Evolutionary conservation across 768 basidiomycete species (phyloP).

Genomic region (Pleurotus platypus): DNA sequence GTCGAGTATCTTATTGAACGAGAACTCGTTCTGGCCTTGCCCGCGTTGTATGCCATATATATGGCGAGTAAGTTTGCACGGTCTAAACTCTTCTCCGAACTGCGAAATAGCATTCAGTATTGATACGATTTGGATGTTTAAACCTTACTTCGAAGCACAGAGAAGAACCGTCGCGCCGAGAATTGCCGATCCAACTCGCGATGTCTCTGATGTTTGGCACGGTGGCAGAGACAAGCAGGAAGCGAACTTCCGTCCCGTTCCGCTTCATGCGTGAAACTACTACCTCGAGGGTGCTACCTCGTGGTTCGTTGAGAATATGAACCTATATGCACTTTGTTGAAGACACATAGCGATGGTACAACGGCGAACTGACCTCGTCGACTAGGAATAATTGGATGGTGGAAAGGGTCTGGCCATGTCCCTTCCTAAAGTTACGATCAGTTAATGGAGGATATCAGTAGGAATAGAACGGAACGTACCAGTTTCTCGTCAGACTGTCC

Average conservation of each 20-base stretch:
- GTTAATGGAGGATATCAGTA: neutral
- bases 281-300: conserved; percentile 93
- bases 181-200: conserved; percentile 77
- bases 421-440: conserved; percentile 24
- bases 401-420: conserved; percentile 63
- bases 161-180: conserved; percentile 40
- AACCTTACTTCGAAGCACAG: conserved; percentile 60
- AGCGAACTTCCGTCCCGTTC: conserved; percentile 66
- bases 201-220: conserved; percentile 92
- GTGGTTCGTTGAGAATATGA: conserved; percentile 85
- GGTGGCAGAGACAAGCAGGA: conserved; percentile 89
- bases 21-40: conserved; percentile 73
- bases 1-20: conserved; percentile 69
- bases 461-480: conserved; percentile 35
- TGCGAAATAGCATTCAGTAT: conserved; percentile 23
- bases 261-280: conserved; percentile 92
- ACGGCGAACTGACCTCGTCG: conserved; percentile 63
- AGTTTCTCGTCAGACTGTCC: conserved; percentile 89
- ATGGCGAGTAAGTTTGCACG: conserved; percentile 71
- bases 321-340: conserved; percentile 45
- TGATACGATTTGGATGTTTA: neutral
- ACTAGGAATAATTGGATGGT: conserved; percentile 80
- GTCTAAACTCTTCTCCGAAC: conserved; percentile 93
- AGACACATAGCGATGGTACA: neutral
- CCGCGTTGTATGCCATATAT: conserved; percentile 69